These are phyloP conservation scores for Phialocephala subalpina DNA, from an alignment of 2,329 filamentous ascomycete species.

Conservation along the genomic window DNA sequence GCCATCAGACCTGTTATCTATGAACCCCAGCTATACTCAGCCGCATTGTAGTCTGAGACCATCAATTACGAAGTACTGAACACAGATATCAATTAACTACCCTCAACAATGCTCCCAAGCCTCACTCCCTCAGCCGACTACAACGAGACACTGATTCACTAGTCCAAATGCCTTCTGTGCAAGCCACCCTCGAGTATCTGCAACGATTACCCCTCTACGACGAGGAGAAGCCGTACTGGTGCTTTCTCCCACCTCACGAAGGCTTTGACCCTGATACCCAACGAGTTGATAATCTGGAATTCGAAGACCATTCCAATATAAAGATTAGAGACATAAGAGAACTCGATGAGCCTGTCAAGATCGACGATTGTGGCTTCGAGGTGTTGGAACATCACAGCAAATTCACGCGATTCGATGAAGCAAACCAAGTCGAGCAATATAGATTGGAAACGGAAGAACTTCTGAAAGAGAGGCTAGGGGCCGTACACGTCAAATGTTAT, in stretches of 20 bases:
- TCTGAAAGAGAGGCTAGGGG: slow-evolving; percentile 21
- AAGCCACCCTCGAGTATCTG: slow-evolving; percentile 28
- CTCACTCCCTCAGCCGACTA: not conserved
- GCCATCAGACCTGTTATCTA: not conserved
- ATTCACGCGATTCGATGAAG: slow-evolving; percentile 18
- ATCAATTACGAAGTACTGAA: no score
- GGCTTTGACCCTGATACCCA: slow-evolving; percentile 28
- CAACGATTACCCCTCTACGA: slow-evolving; percentile 31
- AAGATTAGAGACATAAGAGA: slow-evolving; percentile 28
- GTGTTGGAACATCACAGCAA: slow-evolving; percentile 25
- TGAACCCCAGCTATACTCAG: not conserved
- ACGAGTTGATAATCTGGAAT: slow-evolving; percentile 32
- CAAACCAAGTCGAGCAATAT: slow-evolving; percentile 26
- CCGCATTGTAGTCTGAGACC: not conserved
- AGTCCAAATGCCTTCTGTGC: slow-evolving; percentile 24
- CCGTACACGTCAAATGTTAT: slow-evolving; percentile 31
- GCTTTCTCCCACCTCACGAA: slow-evolving; percentile 23
- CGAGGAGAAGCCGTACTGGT: slow-evolving; percentile 33
- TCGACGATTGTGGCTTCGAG: slow-evolving; percentile 29
- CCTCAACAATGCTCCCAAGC: no score
- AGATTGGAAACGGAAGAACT: slow-evolving; percentile 27
- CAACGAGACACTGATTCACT: not conserved
- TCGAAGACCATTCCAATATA: slow-evolving; percentile 24
- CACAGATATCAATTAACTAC: not conserved
- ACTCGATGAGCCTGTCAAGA: not conserved